Conservation (phyloP, 106 monocot species). For the Platanthera guangdongensis region DNA sequence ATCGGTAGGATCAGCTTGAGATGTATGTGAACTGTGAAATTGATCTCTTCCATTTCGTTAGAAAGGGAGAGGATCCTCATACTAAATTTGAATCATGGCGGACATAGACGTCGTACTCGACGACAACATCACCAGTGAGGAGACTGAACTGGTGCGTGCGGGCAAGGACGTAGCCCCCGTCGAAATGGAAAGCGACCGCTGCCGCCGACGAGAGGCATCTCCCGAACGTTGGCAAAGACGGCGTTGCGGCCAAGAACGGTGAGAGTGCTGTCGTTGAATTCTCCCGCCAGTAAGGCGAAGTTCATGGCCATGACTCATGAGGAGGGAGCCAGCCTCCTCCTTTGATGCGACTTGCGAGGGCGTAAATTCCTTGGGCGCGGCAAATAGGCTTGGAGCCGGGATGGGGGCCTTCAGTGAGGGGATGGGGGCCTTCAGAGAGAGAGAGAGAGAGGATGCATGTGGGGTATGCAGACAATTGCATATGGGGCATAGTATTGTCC, state of each 20-base stretch:
- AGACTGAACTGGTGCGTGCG: background rate
- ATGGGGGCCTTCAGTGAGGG: conserved; percentile 23
- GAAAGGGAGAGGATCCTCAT: too few relatives aligned
- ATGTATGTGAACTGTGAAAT: too few relatives aligned
- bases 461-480: too few relatives aligned
- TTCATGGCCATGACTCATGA: conserved; percentile 16
- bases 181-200: background rate
- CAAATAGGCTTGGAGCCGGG: conserved; percentile 22
- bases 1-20: too few relatives aligned
- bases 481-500: too few relatives aligned
- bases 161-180: background rate
- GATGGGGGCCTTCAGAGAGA: background rate
- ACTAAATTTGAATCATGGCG: background rate
- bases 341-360: conserved; percentile 21
- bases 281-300: background rate
- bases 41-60: too few relatives aligned
- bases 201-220: conserved; percentile 12
- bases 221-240: background rate
- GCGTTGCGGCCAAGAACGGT: background rate
- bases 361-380: conserved; percentile 26
- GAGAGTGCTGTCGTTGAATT: conserved; percentile 8
- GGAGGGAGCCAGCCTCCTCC: conserved; percentile 4
- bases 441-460: too few relatives aligned
- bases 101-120: background rate
- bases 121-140: background rate